phyloP scores from a whole-genome alignment of 108 stramenopile genomes.

The Fistulifera solaris region DNA sequence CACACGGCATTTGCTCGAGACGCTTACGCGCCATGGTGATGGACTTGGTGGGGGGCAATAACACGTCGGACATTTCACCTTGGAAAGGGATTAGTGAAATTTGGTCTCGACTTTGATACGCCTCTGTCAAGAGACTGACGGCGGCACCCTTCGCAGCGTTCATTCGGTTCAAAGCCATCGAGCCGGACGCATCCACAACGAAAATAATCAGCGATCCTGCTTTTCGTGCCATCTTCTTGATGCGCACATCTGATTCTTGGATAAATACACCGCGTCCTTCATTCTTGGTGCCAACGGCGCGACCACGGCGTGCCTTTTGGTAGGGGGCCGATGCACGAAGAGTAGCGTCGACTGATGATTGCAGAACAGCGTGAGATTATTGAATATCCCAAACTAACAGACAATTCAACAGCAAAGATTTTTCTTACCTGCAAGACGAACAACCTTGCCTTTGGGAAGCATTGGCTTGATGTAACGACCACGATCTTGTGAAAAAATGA shows the following conservation, averaged over 20 bases:
- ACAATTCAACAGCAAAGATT: conserved; percentile 5
- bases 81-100: conserved; percentile 95
- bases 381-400: neutral
- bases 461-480: conserved; percentile 96
- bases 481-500: conserved; percentile 93
- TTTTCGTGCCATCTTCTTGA: conserved; percentile 95
- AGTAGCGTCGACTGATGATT: conserved; percentile 84
- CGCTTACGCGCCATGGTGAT: conserved; percentile 90
- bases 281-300: conserved; percentile 66
- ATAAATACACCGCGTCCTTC: conserved; percentile 83
- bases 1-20: conserved; percentile 96
- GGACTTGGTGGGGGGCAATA: conserved; percentile 91
- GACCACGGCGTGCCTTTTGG: conserved; percentile 76
- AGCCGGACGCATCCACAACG: conserved; percentile 91
- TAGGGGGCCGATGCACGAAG: conserved; percentile 92
- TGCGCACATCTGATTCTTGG: conserved; percentile 82
- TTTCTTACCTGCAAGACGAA: conserved; percentile 55
- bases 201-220: conserved; percentile 96
- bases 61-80: conserved; percentile 89
- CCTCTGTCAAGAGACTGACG: conserved; percentile 88
- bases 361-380: neutral
- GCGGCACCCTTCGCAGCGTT: conserved; percentile 98
- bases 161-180: conserved; percentile 97
- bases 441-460: conserved; percentile 93
- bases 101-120: conserved; percentile 94